A percentile compares a stretch with the other conserved stretches of the same genome.
Evolutionary conservation across 2,329 filamentous ascomycete genomes (phyloP).

Genomic region (Xylariaceae sp.): DNA sequence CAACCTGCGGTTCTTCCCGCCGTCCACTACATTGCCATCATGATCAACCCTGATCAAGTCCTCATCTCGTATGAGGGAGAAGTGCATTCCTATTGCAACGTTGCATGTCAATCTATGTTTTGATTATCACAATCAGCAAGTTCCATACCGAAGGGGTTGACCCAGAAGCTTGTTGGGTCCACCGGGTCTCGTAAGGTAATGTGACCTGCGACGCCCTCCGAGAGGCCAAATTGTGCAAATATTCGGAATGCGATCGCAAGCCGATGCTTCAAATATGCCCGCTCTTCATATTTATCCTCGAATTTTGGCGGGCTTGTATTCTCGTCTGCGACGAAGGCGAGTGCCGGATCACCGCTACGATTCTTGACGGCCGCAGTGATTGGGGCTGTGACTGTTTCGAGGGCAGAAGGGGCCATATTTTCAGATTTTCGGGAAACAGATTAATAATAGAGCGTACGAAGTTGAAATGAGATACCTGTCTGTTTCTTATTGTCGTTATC

Average conservation of each 20-base stretch:
- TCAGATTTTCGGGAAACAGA: too few species aligned
- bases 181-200: constrained; percentile 62
- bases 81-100: constrained; percentile 43
- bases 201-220: constrained; percentile 63
- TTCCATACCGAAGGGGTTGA: constrained; percentile 57
- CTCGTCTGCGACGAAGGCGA: constrained; percentile 8
- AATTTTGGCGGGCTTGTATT: constrained; percentile 3
- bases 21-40: constrained; percentile 59
- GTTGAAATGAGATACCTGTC: too few species aligned
- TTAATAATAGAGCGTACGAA: too few species aligned
- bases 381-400: constrained; percentile 1
- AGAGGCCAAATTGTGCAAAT: constrained; percentile 60
- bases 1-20: constrained; percentile 49
- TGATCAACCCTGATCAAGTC: constrained; percentile 63
- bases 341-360: constrained; percentile 1
- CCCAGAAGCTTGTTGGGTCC: constrained; percentile 59
- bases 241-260: constrained; percentile 61
- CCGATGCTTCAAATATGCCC: constrained; percentile 39
- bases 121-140: background rate
- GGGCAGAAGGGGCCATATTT: constrained; percentile 5
- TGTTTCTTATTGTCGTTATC: too few species aligned
- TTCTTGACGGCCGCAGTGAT: background rate
- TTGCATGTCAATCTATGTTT: background rate
- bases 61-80: constrained; percentile 59
- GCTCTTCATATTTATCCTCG: constrained; percentile 9